Conservation (phyloP, 768 basidiomycete species). For the button mushroom (Agaricus bisporus) region DNA sequence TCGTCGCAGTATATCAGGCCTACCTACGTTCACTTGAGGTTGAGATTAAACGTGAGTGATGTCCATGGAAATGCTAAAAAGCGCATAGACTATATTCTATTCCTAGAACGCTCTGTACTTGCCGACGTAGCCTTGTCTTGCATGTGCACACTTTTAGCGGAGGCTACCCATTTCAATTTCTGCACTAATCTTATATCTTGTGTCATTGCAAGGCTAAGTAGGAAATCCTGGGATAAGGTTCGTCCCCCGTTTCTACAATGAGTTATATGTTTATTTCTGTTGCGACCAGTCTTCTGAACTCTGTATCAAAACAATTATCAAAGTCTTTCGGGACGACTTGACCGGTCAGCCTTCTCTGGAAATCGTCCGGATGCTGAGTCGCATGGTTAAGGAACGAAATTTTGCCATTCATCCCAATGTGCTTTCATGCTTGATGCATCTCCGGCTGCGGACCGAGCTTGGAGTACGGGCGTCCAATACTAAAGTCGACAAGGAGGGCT, state of each 20-base stretch:
- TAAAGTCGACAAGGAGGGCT: conserved; percentile 47
- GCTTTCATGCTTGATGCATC: conserved; percentile 73
- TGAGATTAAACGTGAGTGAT: conserved; percentile 73
- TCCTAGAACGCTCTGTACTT: conserved; percentile 57
- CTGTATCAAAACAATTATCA: conserved; percentile 76
- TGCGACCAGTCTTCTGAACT: conserved; percentile 68
- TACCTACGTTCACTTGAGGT: conserved; percentile 82
- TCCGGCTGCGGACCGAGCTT: conserved; percentile 85
- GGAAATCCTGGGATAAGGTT: conserved; percentile 86
- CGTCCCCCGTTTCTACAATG: conserved; percentile 19
- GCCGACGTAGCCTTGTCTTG: conserved; percentile 69
- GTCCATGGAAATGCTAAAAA: neutral
- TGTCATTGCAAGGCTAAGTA: conserved; percentile 76
- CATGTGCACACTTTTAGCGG: conserved; percentile 79
- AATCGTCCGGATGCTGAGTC: conserved; percentile 82
- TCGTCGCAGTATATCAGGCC: conserved; percentile 81
- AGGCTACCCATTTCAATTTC: conserved; percentile 96
- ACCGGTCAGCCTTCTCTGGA: conserved; percentile 83
- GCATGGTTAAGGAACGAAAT: conserved; percentile 92
- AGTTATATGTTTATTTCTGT: neutral
- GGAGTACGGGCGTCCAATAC: conserved; percentile 72
- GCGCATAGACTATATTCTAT: neutral
- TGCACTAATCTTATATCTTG: conserved; percentile 87
- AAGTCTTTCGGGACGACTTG: conserved; percentile 77
- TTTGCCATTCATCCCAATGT: conserved; percentile 90